Evolutionary conservation across 768 basidiomycete genomes (phyloP), one percentile per base, ranked within the genome.

Genomic region (Russula abietina): DNA sequence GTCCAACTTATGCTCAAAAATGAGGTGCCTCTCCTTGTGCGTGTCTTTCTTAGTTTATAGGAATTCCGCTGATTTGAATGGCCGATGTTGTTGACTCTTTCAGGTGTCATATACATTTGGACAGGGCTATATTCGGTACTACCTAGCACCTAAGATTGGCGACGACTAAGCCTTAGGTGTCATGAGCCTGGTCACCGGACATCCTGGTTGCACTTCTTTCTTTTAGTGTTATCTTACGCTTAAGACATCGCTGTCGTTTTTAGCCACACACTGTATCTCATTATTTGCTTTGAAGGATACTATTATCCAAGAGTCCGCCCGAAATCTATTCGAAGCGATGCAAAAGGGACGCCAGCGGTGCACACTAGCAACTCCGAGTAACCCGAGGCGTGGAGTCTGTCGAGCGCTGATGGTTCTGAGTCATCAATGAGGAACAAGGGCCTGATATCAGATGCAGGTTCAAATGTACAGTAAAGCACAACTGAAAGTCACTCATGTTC

Each of bases 111-210:
- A 94, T 75, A 85, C 88, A 65, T 98, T 97, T 70, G 85, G 85
- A 50, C 88, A 91, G 71, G 95, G 95, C 1, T 80, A 82, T 68
- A 91, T 98, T 73, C 84, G 88, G 65, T 98, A 96, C 80, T 98
- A 94, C 80, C 83, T 98, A 59, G 95, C 95, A 49, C 95, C 95
- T 26, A 98, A 98, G 79, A 94, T 94, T 64, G 88, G 89, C 36
- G 91, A 93, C 68, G 91, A 93, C 61, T 91, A 70, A 77, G 19
- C 7, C 24, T 22, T 38, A 17, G 5, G 36, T 30, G n/a, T 24
- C 24, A 4, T 32, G 28, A n/a, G 3, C 38, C 24, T 51, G 26
- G 24, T 12, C n/a, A 24, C 26, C 14, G 36, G 2, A 26, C 19
- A 12, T 22, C 32, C 33, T 36, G 19, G 8, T 24, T 43, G 19